phyloP scores from a whole-genome alignment of 78 protist genomes.

The Bigelowiella natans region DNA sequence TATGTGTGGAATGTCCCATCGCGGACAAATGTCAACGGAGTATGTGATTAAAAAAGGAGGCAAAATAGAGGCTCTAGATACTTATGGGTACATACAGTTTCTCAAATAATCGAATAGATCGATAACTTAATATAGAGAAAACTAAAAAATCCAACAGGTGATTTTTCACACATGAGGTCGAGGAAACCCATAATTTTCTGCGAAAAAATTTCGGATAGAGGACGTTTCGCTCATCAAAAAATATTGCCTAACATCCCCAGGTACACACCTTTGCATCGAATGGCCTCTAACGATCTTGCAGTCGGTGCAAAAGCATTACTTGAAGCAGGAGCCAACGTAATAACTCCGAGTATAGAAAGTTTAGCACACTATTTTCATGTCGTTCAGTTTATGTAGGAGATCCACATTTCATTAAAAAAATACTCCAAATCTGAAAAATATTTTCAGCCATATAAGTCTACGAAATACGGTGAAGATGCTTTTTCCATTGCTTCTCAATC shows the following conservation, averaged over 20 bases:
- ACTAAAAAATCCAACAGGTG: too few species aligned
- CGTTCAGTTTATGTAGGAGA: too few species aligned
- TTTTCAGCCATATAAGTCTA: neutral
- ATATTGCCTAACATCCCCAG: too few species aligned
- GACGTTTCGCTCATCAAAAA: too few species aligned
- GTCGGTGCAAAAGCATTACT: conserved; percentile 18
- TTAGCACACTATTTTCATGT: too few species aligned
- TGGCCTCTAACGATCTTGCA: conserved; percentile 29
- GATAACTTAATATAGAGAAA: neutral
- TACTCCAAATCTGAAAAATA: neutral
- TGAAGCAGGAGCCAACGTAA: conserved; percentile 19
- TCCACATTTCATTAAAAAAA: neutral
- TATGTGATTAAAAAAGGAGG: neutral
- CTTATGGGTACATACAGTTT: too few species aligned
- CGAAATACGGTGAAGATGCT: neutral
- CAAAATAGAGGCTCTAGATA: conserved; percentile 20
- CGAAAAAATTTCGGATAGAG: too few species aligned
- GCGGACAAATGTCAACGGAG: neutral
- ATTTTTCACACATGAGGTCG: too few species aligned
- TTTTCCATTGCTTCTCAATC: neutral
- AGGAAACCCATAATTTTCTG: too few species aligned
- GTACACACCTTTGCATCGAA: conserved; percentile 19
- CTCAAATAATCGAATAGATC: neutral
- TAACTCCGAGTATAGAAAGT: too few species aligned
- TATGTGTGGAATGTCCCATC: conserved; percentile 21